phyloP scores from a whole-genome alignment of 1,139 yeast genomes.

The Wickerhamomyces sp. region DNA sequence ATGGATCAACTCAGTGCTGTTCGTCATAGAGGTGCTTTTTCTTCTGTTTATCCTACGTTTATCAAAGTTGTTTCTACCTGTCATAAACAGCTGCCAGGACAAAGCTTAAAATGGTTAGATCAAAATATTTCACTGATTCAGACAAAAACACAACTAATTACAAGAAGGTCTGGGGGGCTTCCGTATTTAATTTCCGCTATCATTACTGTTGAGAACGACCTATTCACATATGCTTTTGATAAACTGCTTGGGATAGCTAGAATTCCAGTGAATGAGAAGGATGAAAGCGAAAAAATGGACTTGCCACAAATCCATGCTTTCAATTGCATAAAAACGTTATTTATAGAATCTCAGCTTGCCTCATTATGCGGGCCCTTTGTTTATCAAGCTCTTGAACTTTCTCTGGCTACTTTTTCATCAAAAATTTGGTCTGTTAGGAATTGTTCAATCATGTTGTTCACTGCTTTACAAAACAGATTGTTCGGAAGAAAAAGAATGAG shows the following conservation, averaged over 20 bases:
- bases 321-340: constrained; percentile 73
- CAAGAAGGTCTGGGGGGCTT: constrained; percentile 89
- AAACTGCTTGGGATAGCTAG: constrained; percentile 50
- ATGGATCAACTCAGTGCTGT: constrained; percentile 66
- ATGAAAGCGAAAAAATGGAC: constrained; percentile 55
- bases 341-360: constrained; percentile 64
- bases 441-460: constrained; percentile 90
- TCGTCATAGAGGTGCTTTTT: constrained; percentile 88
- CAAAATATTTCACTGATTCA: constrained; percentile 49
- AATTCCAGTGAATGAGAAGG: constrained; percentile 41
- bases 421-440: constrained; percentile 82
- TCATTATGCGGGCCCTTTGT: constrained; percentile 47
- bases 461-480: constrained; percentile 72
- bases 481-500: constrained; percentile 63
- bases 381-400: constrained; percentile 53
- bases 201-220: constrained; percentile 48
- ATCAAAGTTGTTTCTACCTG: constrained; percentile 57
- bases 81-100: constrained; percentile 28
- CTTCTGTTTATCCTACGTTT: constrained; percentile 80
- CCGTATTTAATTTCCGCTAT: constrained; percentile 77
- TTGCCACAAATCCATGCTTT: constrained; percentile 92
- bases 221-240: constrained; percentile 46
- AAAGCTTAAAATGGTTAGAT: constrained; percentile 53
- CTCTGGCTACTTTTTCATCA: constrained; percentile 60
- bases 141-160: constrained; percentile 60